phyloP scores from a whole-genome alignment of 2,329 filamentous ascomycete genomes.

The Penicillium aurantiogriseum region DNA sequence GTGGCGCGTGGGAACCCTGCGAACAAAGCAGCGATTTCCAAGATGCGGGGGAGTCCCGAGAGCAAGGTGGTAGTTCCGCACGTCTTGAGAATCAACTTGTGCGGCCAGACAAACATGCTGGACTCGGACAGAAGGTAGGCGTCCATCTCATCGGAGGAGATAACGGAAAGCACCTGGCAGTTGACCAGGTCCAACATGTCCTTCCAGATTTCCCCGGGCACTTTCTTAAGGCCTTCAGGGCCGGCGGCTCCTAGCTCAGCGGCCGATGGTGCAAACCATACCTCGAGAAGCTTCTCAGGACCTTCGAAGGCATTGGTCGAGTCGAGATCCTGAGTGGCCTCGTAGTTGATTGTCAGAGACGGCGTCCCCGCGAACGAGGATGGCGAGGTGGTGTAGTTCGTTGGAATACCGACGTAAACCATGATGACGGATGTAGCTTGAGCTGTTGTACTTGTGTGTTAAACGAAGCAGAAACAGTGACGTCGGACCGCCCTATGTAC shows the following conservation, averaged over 20 bases:
- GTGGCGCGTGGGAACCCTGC: slow-evolving; percentile 87
- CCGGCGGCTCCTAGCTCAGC: slow-evolving; percentile 65
- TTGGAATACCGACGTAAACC: slow-evolving; percentile 78
- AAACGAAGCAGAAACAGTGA: slow-evolving; percentile 19
- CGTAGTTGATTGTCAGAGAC: slow-evolving; percentile 93
- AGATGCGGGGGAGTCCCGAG: slow-evolving; percentile 80
- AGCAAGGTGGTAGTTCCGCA: slow-evolving; percentile 95
- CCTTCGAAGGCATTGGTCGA: slow-evolving; percentile 97
- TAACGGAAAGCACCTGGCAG: slow-evolving; percentile 93
- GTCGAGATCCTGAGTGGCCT: slow-evolving; percentile 88
- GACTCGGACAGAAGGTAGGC: slow-evolving; percentile 97
- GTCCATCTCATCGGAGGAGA: slow-evolving; percentile 90
- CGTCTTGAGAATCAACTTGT: slow-evolving; percentile 98
- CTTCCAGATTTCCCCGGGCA: slow-evolving; percentile 83
- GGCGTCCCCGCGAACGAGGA: slow-evolving; percentile 75
- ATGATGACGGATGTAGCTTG: slow-evolving; percentile 52
- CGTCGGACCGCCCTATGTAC: slow-evolving; percentile 25
- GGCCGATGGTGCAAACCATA: slow-evolving; percentile 90
- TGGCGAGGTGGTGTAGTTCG: slow-evolving; percentile 78
- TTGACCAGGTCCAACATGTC: slow-evolving; percentile 97
- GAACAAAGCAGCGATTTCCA: slow-evolving; percentile 84
- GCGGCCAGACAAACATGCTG: slow-evolving; percentile 99
- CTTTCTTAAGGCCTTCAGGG: slow-evolving; percentile 78
- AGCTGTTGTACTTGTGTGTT: slow-evolving; percentile 16
- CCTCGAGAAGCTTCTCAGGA: slow-evolving; percentile 95